Evolutionary conservation across 2,329 filamentous ascomycete genomes (phyloP), one percentile per base, ranked within the genome.

Genomic region (Neofusicoccum kwambonambiense): DNA sequence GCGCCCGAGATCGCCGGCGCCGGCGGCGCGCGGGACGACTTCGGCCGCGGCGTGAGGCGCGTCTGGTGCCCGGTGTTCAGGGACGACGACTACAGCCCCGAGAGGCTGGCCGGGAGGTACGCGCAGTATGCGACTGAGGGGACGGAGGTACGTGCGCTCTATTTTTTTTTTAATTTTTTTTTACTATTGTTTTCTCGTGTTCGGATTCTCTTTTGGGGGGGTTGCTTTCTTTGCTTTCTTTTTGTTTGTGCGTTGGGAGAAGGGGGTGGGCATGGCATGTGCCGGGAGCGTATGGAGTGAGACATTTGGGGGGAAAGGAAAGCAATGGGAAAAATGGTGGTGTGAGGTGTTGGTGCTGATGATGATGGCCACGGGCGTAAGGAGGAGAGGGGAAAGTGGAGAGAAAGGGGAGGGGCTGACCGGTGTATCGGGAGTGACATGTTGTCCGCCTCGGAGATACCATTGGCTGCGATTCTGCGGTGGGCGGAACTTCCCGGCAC

Each of bases 1-100:
- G 75, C 77, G 17, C 78, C 80, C 17, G 89, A 91, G 77, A 84
- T 90, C 61, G 76, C 83, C 64, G 75, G 77, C 31, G 75, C 69
- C 1, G 73, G 70, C 70, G 65, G 64, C 0, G 71, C 65, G 76
- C 62, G 68, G 76, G 52, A 47, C n/a, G 56, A 15, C 1, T 35
- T 57, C 3, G 75, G 82, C 0, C 67, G 57, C 5, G 72, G 73
- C 72, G 62, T 76, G 27, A 81, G 67, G 58, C 80, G 87, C 13
- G 76, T 86, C 9, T 89, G 89, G 74, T 81, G 81, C 1, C 88
- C 90, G 0, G 88, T 92, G 0, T 92, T 92, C 71, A 72, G 75
- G 3, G 83, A 87, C 34, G 72, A 80, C 67, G 88, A 87, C 72
- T 89, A 88, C 72, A 77, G 81, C 57, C 89, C 89, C 0, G 88